A percentile compares a stretch with the other conserved stretches of the same genome.
Conservation (phyloP, 164 flowering plant genomes). For the Aristolochia californica region DNA sequence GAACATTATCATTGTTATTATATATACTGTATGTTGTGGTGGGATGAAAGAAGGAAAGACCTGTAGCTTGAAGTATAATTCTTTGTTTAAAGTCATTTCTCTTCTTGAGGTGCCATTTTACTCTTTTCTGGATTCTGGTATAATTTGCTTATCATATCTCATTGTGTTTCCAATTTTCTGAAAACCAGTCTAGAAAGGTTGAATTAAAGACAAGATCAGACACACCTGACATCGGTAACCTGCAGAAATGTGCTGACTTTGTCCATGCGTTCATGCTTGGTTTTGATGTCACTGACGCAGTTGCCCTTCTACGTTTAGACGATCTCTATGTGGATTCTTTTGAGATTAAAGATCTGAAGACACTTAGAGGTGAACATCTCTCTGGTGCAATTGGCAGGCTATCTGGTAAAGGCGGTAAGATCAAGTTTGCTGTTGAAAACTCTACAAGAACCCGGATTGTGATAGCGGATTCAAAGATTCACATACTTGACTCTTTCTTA, state of each 20-base stretch:
- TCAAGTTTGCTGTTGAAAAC: slow-evolving; percentile 29
- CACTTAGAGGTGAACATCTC: slow-evolving; percentile 27
- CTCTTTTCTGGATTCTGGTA: neutral
- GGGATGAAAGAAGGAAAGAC: no score
- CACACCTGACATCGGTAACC: slow-evolving; percentile 25
- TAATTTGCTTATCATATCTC: no score
- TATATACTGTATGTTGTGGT: no score
- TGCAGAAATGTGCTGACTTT: slow-evolving; percentile 28
- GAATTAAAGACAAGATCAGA: slow-evolving; percentile 26
- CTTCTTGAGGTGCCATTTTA: neutral
- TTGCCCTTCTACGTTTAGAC: slow-evolving; percentile 24
- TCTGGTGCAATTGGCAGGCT: slow-evolving; percentile 32
- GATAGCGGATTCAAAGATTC: slow-evolving; percentile 24
- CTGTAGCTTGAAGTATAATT: no score
- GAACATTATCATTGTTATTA: no score
- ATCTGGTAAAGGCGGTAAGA: slow-evolving; percentile 32
- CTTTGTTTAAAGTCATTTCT: no score
- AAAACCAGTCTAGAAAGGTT: slow-evolving; percentile 19
- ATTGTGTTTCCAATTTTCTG: neutral
- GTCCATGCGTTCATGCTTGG: slow-evolving; percentile 35
- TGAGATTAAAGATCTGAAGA: slow-evolving; percentile 32
- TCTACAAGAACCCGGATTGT: slow-evolving; percentile 23
- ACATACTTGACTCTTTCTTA: slow-evolving; percentile 22
- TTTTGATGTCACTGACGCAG: slow-evolving; percentile 22
- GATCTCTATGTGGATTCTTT: slow-evolving; percentile 29